Evolutionary conservation across 768 basidiomycete genomes (phyloP), one percentile per base, ranked within the genome.

Genomic region (Mrakia hoshinonis): DNA sequence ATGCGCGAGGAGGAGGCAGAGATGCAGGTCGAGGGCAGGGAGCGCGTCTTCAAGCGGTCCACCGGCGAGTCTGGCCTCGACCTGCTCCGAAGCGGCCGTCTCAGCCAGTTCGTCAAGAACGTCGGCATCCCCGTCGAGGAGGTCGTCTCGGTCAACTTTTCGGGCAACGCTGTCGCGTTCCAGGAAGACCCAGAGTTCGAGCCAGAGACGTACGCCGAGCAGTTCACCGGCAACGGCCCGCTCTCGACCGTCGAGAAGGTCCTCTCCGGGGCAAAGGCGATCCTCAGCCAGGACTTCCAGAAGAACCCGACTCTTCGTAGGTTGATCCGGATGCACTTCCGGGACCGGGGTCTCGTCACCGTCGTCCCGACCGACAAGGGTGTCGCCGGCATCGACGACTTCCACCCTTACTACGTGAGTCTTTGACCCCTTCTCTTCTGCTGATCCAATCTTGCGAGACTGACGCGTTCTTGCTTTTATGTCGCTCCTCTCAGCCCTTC

Each of bases 341-440:
- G 85, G 76, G 82, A 83, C 15, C 85, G 88, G 73, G 95, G 89
- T 2, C 82, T 85, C 24, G 82, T 98, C 39, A 87, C 89, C 26
- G 87, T 94, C 20, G 82, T 84, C 61, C 93, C 95, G 0, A 98
- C 95, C 0, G 93, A 95, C 65, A 85, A 89, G 61, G 96, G 96
- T 26, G 81, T 79, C 73, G 74, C 74, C 34, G 81, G 82, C 67
- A 83, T 84, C 39, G 83, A 84, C 73, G 77, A 82, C 48, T 79
- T 79, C 66, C 83, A 84, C 73, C 78, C 81, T 5, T 83, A 82
- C 75, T 81, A 81, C 74, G 83, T 83, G 64, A 70, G 82, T 78
- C 12, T 46, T 39, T 22, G 29, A 13, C 6, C 47, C n/a, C n/a
- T n/a, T n/a, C 12, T 48, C 49, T 54, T 55, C 73, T 31, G 62